Conservation (phyloP, 495 filamentous ascomycete genomes). For the Penicillium verhagenii region DNA sequence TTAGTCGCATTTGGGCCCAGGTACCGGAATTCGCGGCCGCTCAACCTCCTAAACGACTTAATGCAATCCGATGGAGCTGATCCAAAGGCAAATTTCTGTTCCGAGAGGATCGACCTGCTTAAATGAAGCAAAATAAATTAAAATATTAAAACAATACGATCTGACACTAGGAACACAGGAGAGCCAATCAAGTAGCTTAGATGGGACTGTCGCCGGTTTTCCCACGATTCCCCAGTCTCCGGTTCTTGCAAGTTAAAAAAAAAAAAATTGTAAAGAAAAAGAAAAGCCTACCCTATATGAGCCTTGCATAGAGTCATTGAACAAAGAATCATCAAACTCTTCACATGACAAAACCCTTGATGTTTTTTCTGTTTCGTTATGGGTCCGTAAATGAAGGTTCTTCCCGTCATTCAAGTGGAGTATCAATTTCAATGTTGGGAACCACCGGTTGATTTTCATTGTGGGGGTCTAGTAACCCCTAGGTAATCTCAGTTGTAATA, state of each 20-base stretch:
- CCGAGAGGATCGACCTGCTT: conserved; percentile 14
- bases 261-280: background rate
- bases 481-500: no score
- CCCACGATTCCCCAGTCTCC: background rate
- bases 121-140: no score
- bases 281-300: no score
- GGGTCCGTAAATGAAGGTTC: conserved; percentile 17
- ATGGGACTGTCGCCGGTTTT: background rate
- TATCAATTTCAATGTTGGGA: no score
- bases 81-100: conserved; percentile 9
- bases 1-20: conserved; percentile 8
- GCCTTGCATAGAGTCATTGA: no score
- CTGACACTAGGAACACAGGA: conserved; percentile 4
- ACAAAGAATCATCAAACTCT: no score
- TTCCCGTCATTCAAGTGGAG: no score
- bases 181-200: background rate
- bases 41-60: conserved; percentile 9
- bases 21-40: conserved; percentile 5
- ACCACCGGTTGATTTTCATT: conserved; percentile 18
- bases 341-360: no score
- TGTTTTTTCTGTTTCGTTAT: background rate
- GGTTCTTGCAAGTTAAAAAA: background rate
- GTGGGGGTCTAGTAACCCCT: no score
- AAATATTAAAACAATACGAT: conserved; percentile 5
- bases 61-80: conserved; percentile 14